phyloP scores from a whole-genome alignment of 208 protist species.

The Balamuthia mandrillaris region DNA sequence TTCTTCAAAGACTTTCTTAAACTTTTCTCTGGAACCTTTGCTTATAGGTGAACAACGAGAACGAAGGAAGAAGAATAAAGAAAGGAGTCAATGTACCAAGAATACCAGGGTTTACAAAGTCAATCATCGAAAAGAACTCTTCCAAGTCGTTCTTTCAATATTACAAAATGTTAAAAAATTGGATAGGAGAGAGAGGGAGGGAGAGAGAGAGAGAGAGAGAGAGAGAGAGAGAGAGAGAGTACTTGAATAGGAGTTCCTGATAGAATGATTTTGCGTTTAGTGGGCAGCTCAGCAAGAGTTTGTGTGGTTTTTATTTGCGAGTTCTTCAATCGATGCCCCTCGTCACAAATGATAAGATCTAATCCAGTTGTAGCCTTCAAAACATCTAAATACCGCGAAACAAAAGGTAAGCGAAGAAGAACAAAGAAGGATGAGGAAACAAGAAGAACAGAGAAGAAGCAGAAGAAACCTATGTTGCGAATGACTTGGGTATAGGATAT shows the following conservation, averaged over 20 bases:
- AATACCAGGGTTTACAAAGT: conserved; percentile 81
- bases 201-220: no score
- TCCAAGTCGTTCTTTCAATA: conserved; percentile 62
- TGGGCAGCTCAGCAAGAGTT: conserved; percentile 42
- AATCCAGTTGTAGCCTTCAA: not conserved
- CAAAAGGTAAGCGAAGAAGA: not conserved
- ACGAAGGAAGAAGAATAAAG: not conserved
- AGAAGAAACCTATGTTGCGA: not conserved
- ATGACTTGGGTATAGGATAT: conserved; percentile 22
- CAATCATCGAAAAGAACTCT: conserved; percentile 85
- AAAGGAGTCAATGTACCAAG: conserved; percentile 47
- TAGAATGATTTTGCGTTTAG: conserved; percentile 63
- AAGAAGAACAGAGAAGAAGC: not conserved
- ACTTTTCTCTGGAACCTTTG: not conserved
- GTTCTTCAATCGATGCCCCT: conserved; percentile 73
- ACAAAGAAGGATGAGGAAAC: not conserved
- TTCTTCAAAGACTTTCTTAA: conserved; percentile 19
- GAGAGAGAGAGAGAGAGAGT: no score
- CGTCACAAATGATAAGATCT: conserved; percentile 66
- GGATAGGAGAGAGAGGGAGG: no score
- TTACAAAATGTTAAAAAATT: not conserved
- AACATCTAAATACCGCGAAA: not conserved
- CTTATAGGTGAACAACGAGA: not conserved
- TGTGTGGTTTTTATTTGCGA: conserved; percentile 53
- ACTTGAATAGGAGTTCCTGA: conserved; percentile 72